These are phyloP conservation scores for Bidens hawaiensis DNA, from an alignment of 140 eudicot species.

Conservation along the genomic window DNA sequence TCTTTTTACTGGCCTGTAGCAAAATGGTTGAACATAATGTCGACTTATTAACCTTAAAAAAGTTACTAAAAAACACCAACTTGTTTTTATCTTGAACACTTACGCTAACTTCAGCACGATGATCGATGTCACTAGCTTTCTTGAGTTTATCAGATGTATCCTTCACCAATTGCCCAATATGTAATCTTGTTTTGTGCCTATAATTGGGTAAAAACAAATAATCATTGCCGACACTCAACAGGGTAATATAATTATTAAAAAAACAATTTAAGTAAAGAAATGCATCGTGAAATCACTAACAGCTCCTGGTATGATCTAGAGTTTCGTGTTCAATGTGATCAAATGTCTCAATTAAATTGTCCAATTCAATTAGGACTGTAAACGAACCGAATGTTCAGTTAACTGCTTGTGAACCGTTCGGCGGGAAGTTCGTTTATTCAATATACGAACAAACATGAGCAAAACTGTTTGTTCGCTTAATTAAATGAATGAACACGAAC, in stretches of 20 bases:
- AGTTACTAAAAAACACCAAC: too few relatives aligned
- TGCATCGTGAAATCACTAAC: background rate
- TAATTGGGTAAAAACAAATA: conserved; percentile 8
- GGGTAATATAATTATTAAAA: background rate
- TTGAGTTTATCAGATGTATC: conserved; percentile 78
- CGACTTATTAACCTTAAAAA: background rate
- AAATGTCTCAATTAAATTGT: background rate
- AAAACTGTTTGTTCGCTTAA: too few relatives aligned
- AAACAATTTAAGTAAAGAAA: too few relatives aligned
- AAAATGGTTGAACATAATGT: background rate
- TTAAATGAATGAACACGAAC: too few relatives aligned
- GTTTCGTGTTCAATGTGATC: background rate
- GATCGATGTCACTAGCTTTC: conserved; percentile 78
- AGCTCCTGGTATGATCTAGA: background rate
- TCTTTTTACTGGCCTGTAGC: conserved; percentile 89
- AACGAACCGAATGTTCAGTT: too few relatives aligned
- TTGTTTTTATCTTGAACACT: conserved; percentile 6
- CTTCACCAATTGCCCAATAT: conserved; percentile 75
- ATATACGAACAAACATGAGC: too few relatives aligned
- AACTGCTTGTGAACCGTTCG: too few relatives aligned
- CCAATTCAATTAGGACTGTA: background rate
- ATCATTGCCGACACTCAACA: background rate
- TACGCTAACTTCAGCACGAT: conserved; percentile 58
- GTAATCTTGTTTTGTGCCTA: conserved; percentile 76
- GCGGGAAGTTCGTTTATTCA: too few relatives aligned